Evolutionary conservation across 805 yeast genomes (phyloP).

Genomic region (Myxozyma sirexii): DNA sequence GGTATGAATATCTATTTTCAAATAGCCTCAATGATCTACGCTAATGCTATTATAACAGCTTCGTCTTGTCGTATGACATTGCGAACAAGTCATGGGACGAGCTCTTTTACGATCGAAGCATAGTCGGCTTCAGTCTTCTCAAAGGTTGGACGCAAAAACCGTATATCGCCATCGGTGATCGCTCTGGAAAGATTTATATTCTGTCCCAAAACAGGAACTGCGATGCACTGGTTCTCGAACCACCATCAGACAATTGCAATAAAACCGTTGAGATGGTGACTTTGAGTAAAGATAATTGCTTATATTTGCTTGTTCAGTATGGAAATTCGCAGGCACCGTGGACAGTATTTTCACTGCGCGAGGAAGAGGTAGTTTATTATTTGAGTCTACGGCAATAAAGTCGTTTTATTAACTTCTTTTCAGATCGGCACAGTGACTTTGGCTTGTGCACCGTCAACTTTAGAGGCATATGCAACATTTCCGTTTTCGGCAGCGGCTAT

Average conservation of each 20-base stretch:
- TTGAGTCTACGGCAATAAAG: neutral
- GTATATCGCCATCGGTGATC: conserved; percentile 37
- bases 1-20: conserved; percentile 3
- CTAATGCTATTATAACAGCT: neutral
- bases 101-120: conserved; percentile 36
- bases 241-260: conserved; percentile 1
- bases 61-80: conserved; percentile 15
- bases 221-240: conserved; percentile 19
- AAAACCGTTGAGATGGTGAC: conserved; percentile 33
- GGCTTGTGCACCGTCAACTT: conserved; percentile 27
- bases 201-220: conserved; percentile 9
- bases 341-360: conserved; percentile 46
- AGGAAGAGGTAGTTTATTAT: neutral
- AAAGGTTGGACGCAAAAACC: conserved; percentile 42
- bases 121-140: conserved; percentile 49
- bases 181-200: conserved; percentile 41
- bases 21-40: neutral
- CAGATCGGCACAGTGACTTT: neutral
- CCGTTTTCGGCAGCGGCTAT: conserved; percentile 60
- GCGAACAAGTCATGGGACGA: conserved; percentile 39
- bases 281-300: conserved; percentile 9
- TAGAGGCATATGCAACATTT: conserved; percentile 50
- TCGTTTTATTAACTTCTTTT: neutral
- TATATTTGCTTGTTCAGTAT: conserved; percentile 57
- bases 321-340: conserved; percentile 65